phyloP scores from a whole-genome alignment of 768 basidiomycete species.

The Nidula microcarpa region DNA sequence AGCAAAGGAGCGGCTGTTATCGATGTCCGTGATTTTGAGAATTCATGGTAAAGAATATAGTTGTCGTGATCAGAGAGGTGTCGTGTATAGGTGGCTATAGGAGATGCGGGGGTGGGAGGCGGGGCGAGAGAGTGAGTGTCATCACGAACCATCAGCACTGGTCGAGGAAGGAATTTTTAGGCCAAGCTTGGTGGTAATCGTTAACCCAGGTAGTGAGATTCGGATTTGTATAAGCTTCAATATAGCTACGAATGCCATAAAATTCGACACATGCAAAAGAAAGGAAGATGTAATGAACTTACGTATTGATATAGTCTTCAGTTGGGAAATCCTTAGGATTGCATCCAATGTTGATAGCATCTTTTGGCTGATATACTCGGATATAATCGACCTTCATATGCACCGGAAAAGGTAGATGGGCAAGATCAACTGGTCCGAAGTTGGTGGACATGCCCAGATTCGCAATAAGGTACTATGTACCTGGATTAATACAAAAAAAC shows the following conservation, averaged over 20 bases:
- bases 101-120: too few species aligned
- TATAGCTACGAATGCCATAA: constrained; percentile 30
- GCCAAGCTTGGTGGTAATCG: constrained; percentile 52
- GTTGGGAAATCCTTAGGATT: constrained; percentile 68
- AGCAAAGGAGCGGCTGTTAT: too few species aligned
- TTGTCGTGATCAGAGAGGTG: too few species aligned
- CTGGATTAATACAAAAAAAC: background rate
- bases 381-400: constrained; percentile 45
- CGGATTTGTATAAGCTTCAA: constrained; percentile 70
- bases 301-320: constrained; percentile 65
- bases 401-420: constrained; percentile 66
- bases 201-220: constrained; percentile 52
- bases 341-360: constrained; percentile 69
- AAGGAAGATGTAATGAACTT: constrained; percentile 7
- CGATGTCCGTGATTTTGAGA: too few species aligned
- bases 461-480: constrained; percentile 67
- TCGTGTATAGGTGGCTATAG: too few species aligned
- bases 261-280: background rate
- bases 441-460: constrained; percentile 82
- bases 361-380: constrained; percentile 69
- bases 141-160: constrained; percentile 21
- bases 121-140: too few species aligned
- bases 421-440: constrained; percentile 72
- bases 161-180: constrained; percentile 52
- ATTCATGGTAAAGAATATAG: too few species aligned